phyloP scores from a whole-genome alignment of 495 filamentous ascomycete genomes.

The Talaromyces trachyspermus region DNA sequence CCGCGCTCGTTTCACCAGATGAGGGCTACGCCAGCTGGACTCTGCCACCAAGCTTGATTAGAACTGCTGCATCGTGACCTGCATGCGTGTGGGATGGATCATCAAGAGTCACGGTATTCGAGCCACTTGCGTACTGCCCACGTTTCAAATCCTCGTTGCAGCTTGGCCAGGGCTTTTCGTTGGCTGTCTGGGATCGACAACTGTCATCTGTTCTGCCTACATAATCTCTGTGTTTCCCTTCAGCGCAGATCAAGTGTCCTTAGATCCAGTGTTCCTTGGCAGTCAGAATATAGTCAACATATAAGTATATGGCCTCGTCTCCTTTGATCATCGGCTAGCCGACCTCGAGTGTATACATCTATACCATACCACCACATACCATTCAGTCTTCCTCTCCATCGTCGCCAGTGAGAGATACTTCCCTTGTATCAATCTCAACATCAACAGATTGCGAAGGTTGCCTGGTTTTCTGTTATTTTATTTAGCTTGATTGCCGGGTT shows the following conservation, averaged over 20 bases:
- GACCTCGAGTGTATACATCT: neutral
- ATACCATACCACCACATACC: neutral
- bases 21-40: neutral
- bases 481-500: too few relatives aligned
- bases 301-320: too few relatives aligned
- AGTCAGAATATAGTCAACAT: too few relatives aligned
- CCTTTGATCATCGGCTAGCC: too few relatives aligned
- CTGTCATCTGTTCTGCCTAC: conserved; percentile 4
- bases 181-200: conserved; percentile 5
- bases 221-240: too few relatives aligned
- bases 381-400: neutral
- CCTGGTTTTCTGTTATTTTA: too few relatives aligned
- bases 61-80: conserved; percentile 5
- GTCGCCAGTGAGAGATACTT: neutral
- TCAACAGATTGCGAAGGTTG: too few relatives aligned
- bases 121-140: conserved; percentile 9
- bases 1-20: neutral
- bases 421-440: too few relatives aligned
- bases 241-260: too few relatives aligned
- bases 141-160: conserved; percentile 9
- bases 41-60: too few relatives aligned
- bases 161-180: neutral
- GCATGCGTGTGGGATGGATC: conserved; percentile 4
- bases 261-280: too few relatives aligned
- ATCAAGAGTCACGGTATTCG: conserved; percentile 5